A percentile compares a stretch with the other conserved stretches of the same genome.
Conservation (phyloP, 345 rosid species). For the Abelmoschus esculentus region DNA sequence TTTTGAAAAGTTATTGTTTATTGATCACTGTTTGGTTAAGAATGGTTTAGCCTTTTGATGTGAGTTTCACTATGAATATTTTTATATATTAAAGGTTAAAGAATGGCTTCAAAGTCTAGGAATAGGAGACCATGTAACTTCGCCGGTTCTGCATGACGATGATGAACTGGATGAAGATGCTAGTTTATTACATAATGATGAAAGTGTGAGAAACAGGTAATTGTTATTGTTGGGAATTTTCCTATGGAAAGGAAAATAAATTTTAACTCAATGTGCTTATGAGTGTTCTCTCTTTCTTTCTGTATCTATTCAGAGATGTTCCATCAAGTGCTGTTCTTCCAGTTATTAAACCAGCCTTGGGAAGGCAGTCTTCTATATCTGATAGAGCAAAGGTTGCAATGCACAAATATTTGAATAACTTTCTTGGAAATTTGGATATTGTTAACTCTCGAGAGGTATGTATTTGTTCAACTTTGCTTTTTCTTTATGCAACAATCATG, state of each 20-base stretch:
- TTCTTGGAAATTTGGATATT: conserved; percentile 90
- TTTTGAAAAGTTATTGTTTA: background rate
- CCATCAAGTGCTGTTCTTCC: conserved; percentile 95
- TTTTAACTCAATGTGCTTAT: conserved; percentile 17
- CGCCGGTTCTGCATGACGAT: conserved; percentile 59
- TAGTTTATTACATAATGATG: conserved; percentile 61
- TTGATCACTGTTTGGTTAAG: conserved; percentile 12
- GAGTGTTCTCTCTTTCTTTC: conserved; percentile 1
- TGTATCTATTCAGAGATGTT: conserved; percentile 66
- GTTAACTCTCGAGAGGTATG: conserved; percentile 91
- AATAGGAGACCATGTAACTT: conserved; percentile 59
- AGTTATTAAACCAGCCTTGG: conserved; percentile 80
- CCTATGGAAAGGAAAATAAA: background rate
- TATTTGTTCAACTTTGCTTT: conserved; percentile 10
- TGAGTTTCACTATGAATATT: conserved; percentile 36
- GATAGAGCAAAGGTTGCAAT: conserved; percentile 90
- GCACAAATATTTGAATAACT: conserved; percentile 88
- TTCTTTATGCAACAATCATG: background rate
- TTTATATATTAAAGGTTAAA: conserved; percentile 76
- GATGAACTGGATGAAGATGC: conserved; percentile 78
- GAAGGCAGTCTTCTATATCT: conserved; percentile 87
- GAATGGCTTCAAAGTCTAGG: conserved; percentile 99
- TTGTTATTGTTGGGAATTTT: background rate
- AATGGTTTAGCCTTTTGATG: conserved; percentile 36
- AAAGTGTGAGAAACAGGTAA: conserved; percentile 76